phyloP scores from a whole-genome alignment of 176 grass and related monocot genomes.

The Phoenix dactylifera region DNA sequence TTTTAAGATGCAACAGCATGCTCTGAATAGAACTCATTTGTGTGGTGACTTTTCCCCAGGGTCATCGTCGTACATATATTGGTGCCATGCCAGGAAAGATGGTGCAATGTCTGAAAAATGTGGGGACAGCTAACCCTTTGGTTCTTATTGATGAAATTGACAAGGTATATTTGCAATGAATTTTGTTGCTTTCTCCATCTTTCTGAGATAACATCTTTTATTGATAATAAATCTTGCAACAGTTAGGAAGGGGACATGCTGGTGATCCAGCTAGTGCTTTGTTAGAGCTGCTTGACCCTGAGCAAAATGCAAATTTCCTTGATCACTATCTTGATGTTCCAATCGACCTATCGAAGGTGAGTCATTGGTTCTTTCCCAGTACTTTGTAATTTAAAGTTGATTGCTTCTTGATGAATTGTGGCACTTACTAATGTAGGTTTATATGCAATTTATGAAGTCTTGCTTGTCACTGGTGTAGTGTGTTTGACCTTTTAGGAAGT shows the following conservation, averaged over 20 bases:
- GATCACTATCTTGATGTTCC: constrained; percentile 99
- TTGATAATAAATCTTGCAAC: constrained; percentile 20
- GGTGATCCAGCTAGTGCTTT: constrained; percentile 98
- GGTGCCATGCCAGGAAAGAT: constrained; percentile 99
- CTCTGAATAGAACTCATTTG: too few species aligned
- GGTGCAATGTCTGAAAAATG: constrained; percentile 95
- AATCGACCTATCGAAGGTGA: constrained; percentile 95
- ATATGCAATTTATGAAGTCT: too few species aligned
- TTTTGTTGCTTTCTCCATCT: too few species aligned
- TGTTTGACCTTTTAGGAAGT: too few species aligned
- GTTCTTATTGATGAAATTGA: constrained; percentile 99
- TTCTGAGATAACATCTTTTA: too few species aligned
- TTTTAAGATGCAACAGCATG: too few species aligned
- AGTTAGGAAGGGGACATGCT: constrained; percentile 96
- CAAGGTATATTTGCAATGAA: constrained; percentile 43
- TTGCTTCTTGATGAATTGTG: too few species aligned
- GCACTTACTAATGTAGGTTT: too few species aligned
- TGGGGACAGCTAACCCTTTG: constrained; percentile 92
- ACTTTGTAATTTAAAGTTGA: too few species aligned
- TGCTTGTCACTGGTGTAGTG: too few species aligned
- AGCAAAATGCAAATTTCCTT: constrained; percentile 99
- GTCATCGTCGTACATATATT: constrained; percentile 93
- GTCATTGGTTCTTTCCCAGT: not conserved
- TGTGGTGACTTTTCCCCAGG: constrained; percentile 29
- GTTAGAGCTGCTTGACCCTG: constrained; percentile 93